Percentiles rank a stretch among this genome's conserved stretches.
Evolutionary conservation across 345 rosid species (phyloP).

Genomic region (Arabidopsis arenosa): DNA sequence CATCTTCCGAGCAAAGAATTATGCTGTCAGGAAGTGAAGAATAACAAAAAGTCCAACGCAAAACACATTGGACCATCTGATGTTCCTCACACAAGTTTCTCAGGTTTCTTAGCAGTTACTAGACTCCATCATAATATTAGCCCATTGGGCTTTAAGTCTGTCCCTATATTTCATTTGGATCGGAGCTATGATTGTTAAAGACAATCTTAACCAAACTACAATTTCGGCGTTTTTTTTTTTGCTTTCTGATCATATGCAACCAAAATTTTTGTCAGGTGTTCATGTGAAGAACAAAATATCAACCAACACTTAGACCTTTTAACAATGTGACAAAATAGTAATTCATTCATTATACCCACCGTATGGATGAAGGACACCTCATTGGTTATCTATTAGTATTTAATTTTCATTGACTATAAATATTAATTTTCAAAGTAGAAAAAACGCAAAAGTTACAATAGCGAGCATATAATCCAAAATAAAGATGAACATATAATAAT

Average conservation of each 20-base stretch:
- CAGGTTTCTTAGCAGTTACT: neutral
- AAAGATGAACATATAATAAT: slow-evolving; percentile 40
- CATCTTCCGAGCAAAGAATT: slow-evolving; percentile 33
- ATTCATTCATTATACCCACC: neutral
- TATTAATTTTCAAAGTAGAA: slow-evolving; percentile 4
- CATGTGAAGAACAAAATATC: neutral
- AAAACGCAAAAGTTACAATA: slow-evolving; percentile 28
- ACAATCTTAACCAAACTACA: neutral
- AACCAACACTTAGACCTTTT: no score
- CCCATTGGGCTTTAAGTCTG: slow-evolving; percentile 17
- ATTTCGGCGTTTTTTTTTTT: neutral
- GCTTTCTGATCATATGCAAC: neutral
- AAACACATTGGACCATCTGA: slow-evolving; percentile 14
- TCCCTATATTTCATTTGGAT: neutral
- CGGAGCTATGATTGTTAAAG: neutral
- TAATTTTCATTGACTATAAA: slow-evolving; percentile 12
- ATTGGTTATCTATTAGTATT: neutral
- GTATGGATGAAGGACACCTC: slow-evolving; percentile 15
- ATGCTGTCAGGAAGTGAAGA: slow-evolving; percentile 20
- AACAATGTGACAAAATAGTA: slow-evolving; percentile 5
- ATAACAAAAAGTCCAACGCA: neutral
- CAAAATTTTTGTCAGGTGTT: no score
- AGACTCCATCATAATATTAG: neutral
- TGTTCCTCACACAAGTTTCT: slow-evolving; percentile 25
- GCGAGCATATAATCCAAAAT: slow-evolving; percentile 42